Conservation (phyloP, 192 early-diverging fungal species). For the Gaertneriomyces sp. region DNA sequence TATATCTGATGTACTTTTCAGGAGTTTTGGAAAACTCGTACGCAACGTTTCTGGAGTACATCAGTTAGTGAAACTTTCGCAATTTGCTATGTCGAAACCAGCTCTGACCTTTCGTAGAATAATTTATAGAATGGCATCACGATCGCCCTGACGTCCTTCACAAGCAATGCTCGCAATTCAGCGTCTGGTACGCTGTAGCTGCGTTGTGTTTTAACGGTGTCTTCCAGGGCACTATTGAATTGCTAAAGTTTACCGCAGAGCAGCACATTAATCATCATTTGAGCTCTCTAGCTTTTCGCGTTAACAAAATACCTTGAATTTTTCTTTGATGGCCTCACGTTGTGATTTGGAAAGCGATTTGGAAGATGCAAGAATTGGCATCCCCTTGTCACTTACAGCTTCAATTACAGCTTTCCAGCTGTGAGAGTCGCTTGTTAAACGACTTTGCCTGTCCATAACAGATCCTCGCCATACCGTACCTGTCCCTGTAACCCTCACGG, state of each 20-base stretch:
- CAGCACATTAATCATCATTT: background rate
- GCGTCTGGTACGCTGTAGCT: slow-evolving; percentile 74
- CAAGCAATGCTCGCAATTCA: slow-evolving; percentile 65
- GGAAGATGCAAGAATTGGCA: slow-evolving; percentile 53
- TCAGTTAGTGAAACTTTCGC: background rate
- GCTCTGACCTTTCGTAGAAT: slow-evolving; percentile 64
- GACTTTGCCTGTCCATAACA: too few species aligned
- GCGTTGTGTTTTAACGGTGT: slow-evolving; percentile 62
- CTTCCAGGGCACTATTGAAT: slow-evolving; percentile 83
- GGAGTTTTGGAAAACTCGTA: slow-evolving; percentile 79
- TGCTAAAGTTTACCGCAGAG: slow-evolving; percentile 37
- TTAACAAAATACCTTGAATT: slow-evolving; percentile 63
- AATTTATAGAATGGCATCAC: slow-evolving; percentile 74
- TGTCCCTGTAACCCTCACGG: slow-evolving; percentile 44
- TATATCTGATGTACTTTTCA: slow-evolving; percentile 78
- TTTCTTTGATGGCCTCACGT: slow-evolving; percentile 72
- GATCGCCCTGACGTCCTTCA: slow-evolving; percentile 68
- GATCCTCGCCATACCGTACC: slow-evolving; percentile 14
- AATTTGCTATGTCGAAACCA: background rate
- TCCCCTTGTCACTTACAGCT: slow-evolving; percentile 68
- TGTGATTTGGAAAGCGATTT: slow-evolving; percentile 64
- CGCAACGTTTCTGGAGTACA: slow-evolving; percentile 46
- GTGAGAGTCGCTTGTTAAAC: slow-evolving; percentile 1
- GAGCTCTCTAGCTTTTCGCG: background rate
- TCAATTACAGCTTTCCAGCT: slow-evolving; percentile 76